Base-by-base conservation (phyloP, 148 eudicot species). In the Nyssa sinensis region DNA sequence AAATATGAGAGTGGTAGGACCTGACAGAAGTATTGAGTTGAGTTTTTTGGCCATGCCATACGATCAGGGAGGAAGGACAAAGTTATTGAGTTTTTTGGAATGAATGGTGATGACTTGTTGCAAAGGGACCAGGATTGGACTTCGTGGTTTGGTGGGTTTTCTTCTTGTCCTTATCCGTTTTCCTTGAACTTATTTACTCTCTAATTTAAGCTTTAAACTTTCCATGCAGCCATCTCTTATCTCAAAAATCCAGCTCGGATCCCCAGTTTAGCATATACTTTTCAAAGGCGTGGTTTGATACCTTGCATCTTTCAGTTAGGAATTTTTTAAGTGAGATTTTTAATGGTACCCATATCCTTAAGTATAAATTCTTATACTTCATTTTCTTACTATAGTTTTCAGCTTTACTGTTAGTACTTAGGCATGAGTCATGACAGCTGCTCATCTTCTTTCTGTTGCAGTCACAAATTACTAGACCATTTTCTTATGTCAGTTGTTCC, bases 291-390 rank as follows among this genome's bases (percentile, higher is more conserved):
- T 94, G 98, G 97, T 84, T 87, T 73, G 90, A 89, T 70, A 84
- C 91, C 37, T 74, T 94, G 88, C 88, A 82, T 80, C 90, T 92
- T 37, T 90, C 97, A 28, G 72, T 89, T 47, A 82, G 96, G 79
- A 94, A 94, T 69, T 94, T 94, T 77, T 80, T 94, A 70, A 90
- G 88, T 66, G 87, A 87, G 83, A 88, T 94, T 76, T 85, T 94
- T 74, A 87, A 87, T 67, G 89, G 89, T 51, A 79, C 86, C 81
- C 98, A 94, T 94, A 94, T 92, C 98, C 98, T 94, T 78, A 64
- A 51, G n/a, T 62, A 49, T 23, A 34, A 57, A 57, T 33, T 69
- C 31, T 68, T 53, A 67, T 58, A 31, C 25, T 28, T 21, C 62
- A 7, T 6, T 73, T 37, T 55, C 28, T 78, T 19, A 35, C 37